Conservation (phyloP, 2,329 filamentous ascomycete genomes). For the Fusarium hainanense region DNA sequence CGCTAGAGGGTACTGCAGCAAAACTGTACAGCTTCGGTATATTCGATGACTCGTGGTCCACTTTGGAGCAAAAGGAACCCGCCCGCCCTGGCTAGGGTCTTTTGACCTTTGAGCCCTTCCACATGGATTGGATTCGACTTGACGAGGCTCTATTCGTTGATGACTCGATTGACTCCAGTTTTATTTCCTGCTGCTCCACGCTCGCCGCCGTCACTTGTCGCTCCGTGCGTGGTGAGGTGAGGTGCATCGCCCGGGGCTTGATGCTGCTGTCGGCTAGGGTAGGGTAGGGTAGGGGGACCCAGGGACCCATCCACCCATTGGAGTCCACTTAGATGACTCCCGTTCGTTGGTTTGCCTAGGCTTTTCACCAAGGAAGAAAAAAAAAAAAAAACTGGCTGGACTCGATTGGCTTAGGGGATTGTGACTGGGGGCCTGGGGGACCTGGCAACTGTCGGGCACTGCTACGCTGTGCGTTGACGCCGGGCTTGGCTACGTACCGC, state of each 20-base stretch:
- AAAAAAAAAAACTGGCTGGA: slow-evolving; percentile 18
- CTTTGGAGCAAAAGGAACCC: slow-evolving; percentile 7
- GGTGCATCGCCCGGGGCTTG: slow-evolving; percentile 34
- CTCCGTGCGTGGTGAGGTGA: slow-evolving; percentile 39
- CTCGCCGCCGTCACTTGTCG: slow-evolving; percentile 39
- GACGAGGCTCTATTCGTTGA: slow-evolving; percentile 21
- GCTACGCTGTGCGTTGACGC: slow-evolving; percentile 26
- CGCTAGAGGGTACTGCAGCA: background rate
- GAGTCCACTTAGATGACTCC: slow-evolving; percentile 18
- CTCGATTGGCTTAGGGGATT: background rate
- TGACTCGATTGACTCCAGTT: slow-evolving; percentile 22
- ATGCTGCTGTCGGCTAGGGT: slow-evolving; percentile 1
- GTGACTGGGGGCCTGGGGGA: slow-evolving; percentile 17
- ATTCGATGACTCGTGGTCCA: background rate
- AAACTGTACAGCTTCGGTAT: background rate
- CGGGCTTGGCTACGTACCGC: slow-evolving; percentile 28
- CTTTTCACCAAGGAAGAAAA: background rate
- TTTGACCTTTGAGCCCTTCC: background rate
- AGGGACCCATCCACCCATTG: slow-evolving; percentile 19
- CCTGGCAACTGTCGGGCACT: slow-evolving; percentile 35
- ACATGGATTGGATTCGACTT: slow-evolving; percentile 10
- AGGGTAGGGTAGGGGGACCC: slow-evolving; percentile 1
- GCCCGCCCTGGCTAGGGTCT: slow-evolving; percentile 2
- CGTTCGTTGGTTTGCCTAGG: slow-evolving; percentile 6
- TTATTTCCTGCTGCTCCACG: slow-evolving; percentile 28